Conservation (phyloP, 148 eudicot species). For the Polygonum aviculare region DNA sequence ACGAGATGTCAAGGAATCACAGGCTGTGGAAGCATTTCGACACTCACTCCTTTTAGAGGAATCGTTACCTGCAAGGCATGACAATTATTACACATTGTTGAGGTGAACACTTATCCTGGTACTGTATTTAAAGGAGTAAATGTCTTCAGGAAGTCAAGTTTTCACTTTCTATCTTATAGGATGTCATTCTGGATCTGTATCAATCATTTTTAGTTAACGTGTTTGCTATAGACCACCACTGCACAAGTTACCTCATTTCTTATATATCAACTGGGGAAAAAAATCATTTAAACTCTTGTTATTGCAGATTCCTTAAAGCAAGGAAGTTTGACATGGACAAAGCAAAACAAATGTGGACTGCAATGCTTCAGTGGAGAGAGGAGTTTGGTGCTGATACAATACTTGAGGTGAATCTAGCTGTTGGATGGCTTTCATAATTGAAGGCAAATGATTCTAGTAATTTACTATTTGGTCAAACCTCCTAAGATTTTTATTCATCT, state of each 20-base stretch:
- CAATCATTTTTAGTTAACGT: background rate
- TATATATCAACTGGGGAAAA: background rate
- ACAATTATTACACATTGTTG: slow-evolving; percentile 15
- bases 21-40: slow-evolving; percentile 14
- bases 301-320: slow-evolving; percentile 69
- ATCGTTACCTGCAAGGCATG: slow-evolving; percentile 11
- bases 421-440: background rate
- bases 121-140: background rate
- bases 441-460: background rate
- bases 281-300: background rate
- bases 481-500: background rate
- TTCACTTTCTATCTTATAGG: background rate
- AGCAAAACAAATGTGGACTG: slow-evolving; percentile 77
- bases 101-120: slow-evolving; percentile 5
- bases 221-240: background rate
- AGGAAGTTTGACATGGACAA: slow-evolving; percentile 68
- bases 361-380: slow-evolving; percentile 79
- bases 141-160: background rate
- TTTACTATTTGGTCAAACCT: background rate
- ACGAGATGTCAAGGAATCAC: slow-evolving; percentile 12
- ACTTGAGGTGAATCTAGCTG: slow-evolving; percentile 39
- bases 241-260: background rate
- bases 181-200: background rate
- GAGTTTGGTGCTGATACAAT: slow-evolving; percentile 74
- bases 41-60: slow-evolving; percentile 4